Evolutionary conservation across 2,329 filamentous ascomycete genomes (phyloP).

Genomic region (Penicillium sp.): DNA sequence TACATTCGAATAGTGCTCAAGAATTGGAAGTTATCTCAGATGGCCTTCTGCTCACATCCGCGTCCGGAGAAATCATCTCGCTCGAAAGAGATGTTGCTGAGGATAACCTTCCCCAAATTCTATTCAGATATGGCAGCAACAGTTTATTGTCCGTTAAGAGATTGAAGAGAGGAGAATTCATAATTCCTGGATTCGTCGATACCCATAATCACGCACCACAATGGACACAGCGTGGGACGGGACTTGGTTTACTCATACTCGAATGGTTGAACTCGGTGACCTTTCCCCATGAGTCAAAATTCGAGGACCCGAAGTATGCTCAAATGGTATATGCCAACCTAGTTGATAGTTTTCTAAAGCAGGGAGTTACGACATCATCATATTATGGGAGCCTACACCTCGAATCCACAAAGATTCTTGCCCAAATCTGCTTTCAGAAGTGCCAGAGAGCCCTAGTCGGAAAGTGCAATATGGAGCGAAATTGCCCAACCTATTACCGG

Average conservation of each 20-base stretch:
- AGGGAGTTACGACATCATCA: slow-evolving; percentile 59
- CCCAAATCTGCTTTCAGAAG: slow-evolving; percentile 49
- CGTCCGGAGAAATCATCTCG: slow-evolving; percentile 25
- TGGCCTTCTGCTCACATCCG: slow-evolving; percentile 27
- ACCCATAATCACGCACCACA: slow-evolving; percentile 65
- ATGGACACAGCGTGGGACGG: slow-evolving; percentile 45
- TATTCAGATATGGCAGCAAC: slow-evolving; percentile 21
- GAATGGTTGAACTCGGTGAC: slow-evolving; percentile 59
- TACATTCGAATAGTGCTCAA: slow-evolving; percentile 24
- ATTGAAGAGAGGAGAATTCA: slow-evolving; percentile 25
- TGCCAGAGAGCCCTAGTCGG: slow-evolving; percentile 60
- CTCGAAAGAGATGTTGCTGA: slow-evolving; percentile 20
- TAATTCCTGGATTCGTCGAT: slow-evolving; percentile 48
- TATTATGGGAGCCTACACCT: slow-evolving; percentile 59
- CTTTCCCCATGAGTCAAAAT: slow-evolving; percentile 58
- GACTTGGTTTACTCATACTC: slow-evolving; percentile 36
- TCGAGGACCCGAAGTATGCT: slow-evolving; percentile 50
- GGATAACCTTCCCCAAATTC: slow-evolving; percentile 20
- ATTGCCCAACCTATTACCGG: slow-evolving; percentile 32
- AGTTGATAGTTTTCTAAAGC: slow-evolving; percentile 53
- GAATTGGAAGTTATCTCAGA: slow-evolving; percentile 27
- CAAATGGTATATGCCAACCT: slow-evolving; percentile 45
- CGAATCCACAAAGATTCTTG: slow-evolving; percentile 55
- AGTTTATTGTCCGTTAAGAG: slow-evolving; percentile 23
- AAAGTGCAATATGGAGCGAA: slow-evolving; percentile 61